Evolutionary conservation across 2,329 filamentous ascomycete species (phyloP), one percentile per base, ranked within the genome.

Genomic region (Elsinoe perseae): DNA sequence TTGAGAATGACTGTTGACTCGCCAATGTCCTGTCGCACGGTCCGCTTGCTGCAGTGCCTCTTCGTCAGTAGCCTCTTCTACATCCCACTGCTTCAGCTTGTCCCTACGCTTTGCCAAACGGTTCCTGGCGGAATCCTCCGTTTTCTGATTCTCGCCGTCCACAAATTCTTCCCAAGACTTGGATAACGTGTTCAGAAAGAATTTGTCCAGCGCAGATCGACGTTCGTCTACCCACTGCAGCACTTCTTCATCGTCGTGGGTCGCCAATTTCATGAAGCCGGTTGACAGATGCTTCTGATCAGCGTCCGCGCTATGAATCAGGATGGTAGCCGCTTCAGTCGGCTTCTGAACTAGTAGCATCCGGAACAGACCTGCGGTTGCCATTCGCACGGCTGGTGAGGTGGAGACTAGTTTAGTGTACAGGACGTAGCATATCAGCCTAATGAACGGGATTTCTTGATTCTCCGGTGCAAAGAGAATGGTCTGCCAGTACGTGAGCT

Each of bases 401-500:
- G 79, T 74, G 55, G 89, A 89, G 6, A 93, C 83, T 32, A 97
- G 77, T 68, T 95, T 95, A 6, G 85, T 84, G 68, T 97, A 98
- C 2, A 98, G 81, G 59, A 96, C 83, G 65, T 95, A 97, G 77
- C 90, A 96, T 40, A 97, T 81, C 30, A 96, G 78, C 61, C 86
- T 86, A 64, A 96, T 80, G 65, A 88, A 87, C 8, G 89, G 84
- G n/a, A 87, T 82, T 43, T 95, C 89, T 5, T 81, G 77, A 2
- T 87, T 86, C 14, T 93, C 82, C 3, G 85, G 83, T 1, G 84
- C 85, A 14, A 98, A 75, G 14, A 98, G 83, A 16, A 95, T 87
- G 18, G 89, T 90, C 68, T 97, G 93, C 93, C 93, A 98, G 69
- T 96, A 97, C 0, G 89, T 83, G 64, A 98, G 82, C 66, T 90